Conservation (phyloP, 2,329 filamentous ascomycete species). For the Botrytis squamosa region DNA sequence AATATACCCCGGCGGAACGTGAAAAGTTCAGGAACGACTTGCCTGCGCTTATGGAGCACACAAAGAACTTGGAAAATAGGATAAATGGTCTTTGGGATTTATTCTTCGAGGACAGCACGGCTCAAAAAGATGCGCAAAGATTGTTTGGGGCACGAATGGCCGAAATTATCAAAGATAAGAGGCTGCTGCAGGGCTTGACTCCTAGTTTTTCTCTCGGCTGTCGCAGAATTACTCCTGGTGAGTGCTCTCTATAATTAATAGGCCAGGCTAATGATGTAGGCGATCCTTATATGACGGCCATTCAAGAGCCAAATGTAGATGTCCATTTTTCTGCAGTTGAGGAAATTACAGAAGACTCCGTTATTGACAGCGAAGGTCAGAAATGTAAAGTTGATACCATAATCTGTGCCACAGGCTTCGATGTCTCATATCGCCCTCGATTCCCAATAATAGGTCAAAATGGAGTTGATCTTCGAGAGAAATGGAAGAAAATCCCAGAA, state of each 20-base stretch:
- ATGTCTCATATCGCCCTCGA: constrained; percentile 35
- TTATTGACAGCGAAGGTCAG: constrained; percentile 43
- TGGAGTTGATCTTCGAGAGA: constrained; percentile 30
- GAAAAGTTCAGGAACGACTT: constrained; percentile 45
- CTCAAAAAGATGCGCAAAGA: constrained; percentile 43
- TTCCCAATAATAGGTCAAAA: constrained; percentile 35
- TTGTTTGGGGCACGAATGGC: constrained; percentile 46
- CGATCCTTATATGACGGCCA: constrained; percentile 51
- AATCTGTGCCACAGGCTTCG: constrained; percentile 41
- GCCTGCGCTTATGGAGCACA: constrained; percentile 29
- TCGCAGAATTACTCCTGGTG: constrained; percentile 42
- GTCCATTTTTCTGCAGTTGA: constrained; percentile 50
- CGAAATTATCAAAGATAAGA: constrained; percentile 51
- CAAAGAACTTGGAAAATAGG: constrained; percentile 38
- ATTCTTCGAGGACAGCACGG: constrained; percentile 46
- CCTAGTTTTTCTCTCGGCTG: constrained; percentile 47
- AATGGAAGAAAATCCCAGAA: constrained; percentile 37
- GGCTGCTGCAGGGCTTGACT: constrained; percentile 44
- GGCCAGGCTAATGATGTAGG: constrained; percentile 39
- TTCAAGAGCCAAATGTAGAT: constrained; percentile 50
- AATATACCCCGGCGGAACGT: constrained; percentile 45
- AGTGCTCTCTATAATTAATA: neutral
- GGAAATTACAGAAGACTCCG: constrained; percentile 46
- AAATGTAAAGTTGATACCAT: constrained; percentile 41
- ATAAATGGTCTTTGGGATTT: constrained; percentile 48